Evolutionary conservation across 805 yeast genomes (phyloP), one percentile per base, ranked within the genome.

Genomic region (Kodamaea kakaduensis): DNA sequence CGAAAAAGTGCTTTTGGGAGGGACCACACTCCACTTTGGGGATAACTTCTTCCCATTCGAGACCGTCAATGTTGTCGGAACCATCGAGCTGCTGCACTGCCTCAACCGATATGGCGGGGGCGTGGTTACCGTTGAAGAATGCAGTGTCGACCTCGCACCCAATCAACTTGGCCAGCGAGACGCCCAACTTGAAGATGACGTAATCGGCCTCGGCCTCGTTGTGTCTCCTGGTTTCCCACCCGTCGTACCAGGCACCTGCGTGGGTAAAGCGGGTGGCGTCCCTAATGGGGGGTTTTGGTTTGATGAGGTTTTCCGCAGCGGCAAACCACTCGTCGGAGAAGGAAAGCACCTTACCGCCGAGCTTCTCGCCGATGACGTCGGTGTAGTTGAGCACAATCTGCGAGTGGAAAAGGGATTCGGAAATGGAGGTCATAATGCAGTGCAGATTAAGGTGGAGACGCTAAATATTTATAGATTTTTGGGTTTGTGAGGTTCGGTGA

Each of bases 181-280:
- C 97, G 13, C 97, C 97, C 57, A 86, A 68, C 54, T 77, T 74
- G 57, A 89, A 62, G 18, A 85, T 67, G 13, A 85, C 96, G 87
- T 93, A 90, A 55, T 90, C 98, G 26, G 84, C 83, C 37, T 77
- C 86, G 37, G 69, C 84, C 1, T 77, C 63, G 59, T 90, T 90
- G 68, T 90, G 98, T 61, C 98, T 75, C 56, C 97, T 73, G 9
- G 97, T 90, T 61, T 90, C 97, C 97, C 97, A 90, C 15, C 98
- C 98, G 48, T 90, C 98, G 56, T 86, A 90, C 96, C 97, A 90
- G 3, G 96, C 96, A 34, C 97, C 97, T 3, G 89, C 75, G 41
- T 75, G 83, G 2, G 81, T 77, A 58, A 87, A 89, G 49, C 75
- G 71, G 18, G 88, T 82, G 8, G 84, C 81, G 49, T 87, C 95